Base-by-base conservation (phyloP, 1,284 basidiomycete species). In the Spongiforma sp. region DNA sequence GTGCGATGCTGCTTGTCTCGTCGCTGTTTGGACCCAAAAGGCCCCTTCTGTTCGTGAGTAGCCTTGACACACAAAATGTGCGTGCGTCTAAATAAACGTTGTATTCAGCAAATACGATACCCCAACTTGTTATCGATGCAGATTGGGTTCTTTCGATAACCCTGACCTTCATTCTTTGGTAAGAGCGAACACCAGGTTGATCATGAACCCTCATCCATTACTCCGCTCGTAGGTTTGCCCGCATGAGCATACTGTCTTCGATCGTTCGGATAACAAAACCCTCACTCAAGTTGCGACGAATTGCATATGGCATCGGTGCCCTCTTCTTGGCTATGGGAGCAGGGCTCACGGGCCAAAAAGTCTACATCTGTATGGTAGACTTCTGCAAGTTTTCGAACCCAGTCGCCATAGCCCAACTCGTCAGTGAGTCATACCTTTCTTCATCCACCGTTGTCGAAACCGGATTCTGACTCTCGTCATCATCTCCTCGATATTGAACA, bases 181-280 rank as follows among this genome's bases (percentile, higher is more conserved):
- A 61, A 65, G 69, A 58, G 19, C 19, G 19, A 4, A n/a, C 21
- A 34, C 43, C 39, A 59, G 30, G 32, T 12, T 17, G 24, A 21
- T 26, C 17, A 50, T n/a, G 14, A 34, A 5, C 32, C 33, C 52
- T 32, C 5, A 48, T 30, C 21, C 30, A 50, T 26, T n/a, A 19
- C 21, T 41, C 39, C 14, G 50, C 5, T 5, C 32, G 28, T 26
- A 73, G 72, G 72, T 70, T 68, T 28, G 62, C 73, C 10, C 65
- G 72, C 12, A 72, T 76, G 59, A 75, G 74, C 32, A 71, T 73
- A 21, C 34, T 74, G 15, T 71, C 60, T 32, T 76, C 72, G 5
- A 50, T 76, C 14, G 50, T 68, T 52, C 71, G 71, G 37, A 63
- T 75, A 61, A 55, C 63, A 48, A 69, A 62, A 36, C 74, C 69